Base-by-base conservation (phyloP, 106 monocot species). In the Apostasia shenzhenica region DNA sequence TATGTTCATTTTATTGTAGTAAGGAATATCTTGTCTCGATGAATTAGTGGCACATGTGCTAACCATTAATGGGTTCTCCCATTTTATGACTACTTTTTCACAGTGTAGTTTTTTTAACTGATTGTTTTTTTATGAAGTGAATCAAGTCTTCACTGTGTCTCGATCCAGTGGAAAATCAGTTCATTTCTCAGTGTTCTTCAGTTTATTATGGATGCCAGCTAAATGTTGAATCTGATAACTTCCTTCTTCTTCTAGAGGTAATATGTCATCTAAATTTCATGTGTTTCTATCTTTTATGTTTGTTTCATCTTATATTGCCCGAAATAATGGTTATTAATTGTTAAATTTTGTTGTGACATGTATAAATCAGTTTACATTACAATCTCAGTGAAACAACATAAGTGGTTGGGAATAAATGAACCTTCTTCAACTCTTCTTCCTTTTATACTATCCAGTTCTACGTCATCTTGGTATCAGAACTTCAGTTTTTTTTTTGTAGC, bases 211-310 rank as follows among this genome's bases (percentile, higher is more conserved):
- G 71, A 1, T 41, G 51, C 14, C 57, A 54, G 2, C 14, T 77
- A 44, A 54, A 56, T 52, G 39, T 88, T 3, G 71, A 67, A 7
- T 10, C 69, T 5, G 41, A 56, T 46, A 79, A 77, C 45, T 84
- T 81, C 53, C 73, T 84, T 26, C 63, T 14, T 10, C 70, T 84
- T 45, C 61, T 88, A 63, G 84, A 88, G 81, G 88, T 88, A 78
- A 56, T 57, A 45, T 10, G 1, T 51, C 10, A 43, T 74, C 42
- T 57, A 51, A 1, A 57, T 57, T 6, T 5, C 6, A 26, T 6
- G 37, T 14, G 6, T 57, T 26, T 11, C 37, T 57, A 0, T 8
- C 8, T 50, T 8, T 50, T 50, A 5, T 50, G 14, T 57, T 26
- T 57, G 2, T 57, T 11, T 37, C 57, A 14, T 57, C 1, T 57